Evolutionary conservation across 345 rosid species (phyloP).

Genomic region (Populus pruinosa): DNA sequence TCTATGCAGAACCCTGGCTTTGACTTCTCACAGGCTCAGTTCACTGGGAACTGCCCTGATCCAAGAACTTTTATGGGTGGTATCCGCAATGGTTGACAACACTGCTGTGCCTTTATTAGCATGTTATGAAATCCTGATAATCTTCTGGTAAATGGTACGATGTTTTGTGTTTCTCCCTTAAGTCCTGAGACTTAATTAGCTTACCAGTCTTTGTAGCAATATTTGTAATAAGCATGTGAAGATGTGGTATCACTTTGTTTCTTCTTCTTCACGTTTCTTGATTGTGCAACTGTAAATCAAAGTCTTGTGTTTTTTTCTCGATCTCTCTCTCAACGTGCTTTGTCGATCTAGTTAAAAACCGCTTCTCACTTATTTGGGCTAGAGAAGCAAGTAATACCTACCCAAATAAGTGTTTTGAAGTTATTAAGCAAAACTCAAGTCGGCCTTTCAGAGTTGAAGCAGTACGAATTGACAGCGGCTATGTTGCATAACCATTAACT

Average conservation of each 20-base stretch:
- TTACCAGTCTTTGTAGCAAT: background rate
- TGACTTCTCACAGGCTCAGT: constrained; percentile 96
- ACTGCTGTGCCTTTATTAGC: background rate
- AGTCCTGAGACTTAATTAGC: background rate
- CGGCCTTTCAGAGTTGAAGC: background rate
- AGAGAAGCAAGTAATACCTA: too few species aligned
- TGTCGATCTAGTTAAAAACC: background rate
- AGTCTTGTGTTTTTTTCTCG: background rate
- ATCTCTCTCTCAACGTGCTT: background rate
- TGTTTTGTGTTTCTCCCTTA: background rate
- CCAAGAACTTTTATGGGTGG: constrained; percentile 96
- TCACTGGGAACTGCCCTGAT: constrained; percentile 77
- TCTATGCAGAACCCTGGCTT: constrained; percentile 86
- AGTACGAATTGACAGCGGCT: background rate
- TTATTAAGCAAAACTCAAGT: too few species aligned
- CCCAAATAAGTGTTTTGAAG: background rate
- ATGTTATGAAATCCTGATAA: background rate
- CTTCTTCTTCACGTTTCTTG: background rate
- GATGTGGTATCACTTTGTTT: background rate
- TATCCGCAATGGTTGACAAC: constrained; percentile 52
- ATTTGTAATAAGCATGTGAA: background rate
- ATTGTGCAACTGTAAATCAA: background rate
- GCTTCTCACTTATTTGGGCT: background rate
- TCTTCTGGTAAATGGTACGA: constrained; percentile 4
- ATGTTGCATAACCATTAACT: background rate